Base-by-base conservation (phyloP, 2,329 filamentous ascomycete species). In the Fusarium beomiforme region DNA sequence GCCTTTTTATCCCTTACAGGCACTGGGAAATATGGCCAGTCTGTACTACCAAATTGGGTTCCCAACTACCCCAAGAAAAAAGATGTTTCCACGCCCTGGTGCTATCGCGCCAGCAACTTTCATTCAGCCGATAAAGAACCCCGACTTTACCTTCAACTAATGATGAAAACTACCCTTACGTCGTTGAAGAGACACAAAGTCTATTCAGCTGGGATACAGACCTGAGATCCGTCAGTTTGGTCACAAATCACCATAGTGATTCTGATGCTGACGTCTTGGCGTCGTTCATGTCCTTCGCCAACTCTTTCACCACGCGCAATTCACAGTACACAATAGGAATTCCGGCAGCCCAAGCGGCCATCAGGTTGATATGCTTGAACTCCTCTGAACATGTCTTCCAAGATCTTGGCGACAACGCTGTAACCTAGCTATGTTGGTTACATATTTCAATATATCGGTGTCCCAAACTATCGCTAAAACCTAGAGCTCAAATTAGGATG, bases 201-300 rank as follows among this genome's bases (percentile, higher is more conserved):
- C 17, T 65, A 17, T 59, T 44, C 21, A 24, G 24, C 23, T 49
- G 31, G 26, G 60, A 43, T 9, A 24, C 31, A n/a, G 60, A 44
- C n/a, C 23, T 50, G 21, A 43, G 60, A 10, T 19, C n/a, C n/a
- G 13, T 44, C 17, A 34, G 24, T 44, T 49, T 29, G 21, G 29
- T 31, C 33, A 65, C 59, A 33, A 14, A 31, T 10, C 23, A 39
- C 11, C 33, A n/a, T 19, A 21, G 23, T 16, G 31, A 33, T n/a
- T 31, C 33, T 5, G 44, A 66, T 19, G 16, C 31, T 23, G 53
- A 36, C 13, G 29, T 59, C 47, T 41, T 51, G 24, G 26, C 39
- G 26, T 51, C 53, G 11, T 66, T 66, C 44, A 66, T 66, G 39
- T 41, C 39, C 9, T 59, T 59, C 17, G 51, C 44, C 11, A 65